phyloP scores from a whole-genome alignment of 441 rosid species.

The Eugenia klotzschiana region DNA sequence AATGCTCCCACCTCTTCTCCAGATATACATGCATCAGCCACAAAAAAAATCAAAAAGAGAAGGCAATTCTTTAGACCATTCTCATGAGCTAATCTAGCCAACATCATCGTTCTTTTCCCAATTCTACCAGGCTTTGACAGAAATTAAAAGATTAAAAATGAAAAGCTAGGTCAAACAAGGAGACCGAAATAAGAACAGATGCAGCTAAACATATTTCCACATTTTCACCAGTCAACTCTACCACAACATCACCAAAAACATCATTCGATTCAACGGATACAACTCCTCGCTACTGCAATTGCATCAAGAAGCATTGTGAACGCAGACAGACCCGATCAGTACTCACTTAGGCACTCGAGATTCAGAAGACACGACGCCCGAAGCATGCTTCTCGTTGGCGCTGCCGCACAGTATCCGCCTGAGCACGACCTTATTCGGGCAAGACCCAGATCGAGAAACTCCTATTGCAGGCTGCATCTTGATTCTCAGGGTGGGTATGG shows the following conservation, averaged over 20 bases:
- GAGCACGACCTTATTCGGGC: conserved; percentile 17
- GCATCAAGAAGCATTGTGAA: neutral
- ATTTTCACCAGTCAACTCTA: neutral
- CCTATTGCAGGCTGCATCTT: conserved; percentile 27
- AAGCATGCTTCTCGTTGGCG: conserved; percentile 28
- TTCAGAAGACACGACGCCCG: conserved; percentile 22
- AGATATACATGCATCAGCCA: neutral
- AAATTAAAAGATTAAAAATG: neutral
- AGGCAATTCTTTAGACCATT: neutral
- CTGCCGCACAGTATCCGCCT: conserved; percentile 46
- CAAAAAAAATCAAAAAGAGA: neutral
- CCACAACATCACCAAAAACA: neutral
- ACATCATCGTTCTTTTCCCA: neutral
- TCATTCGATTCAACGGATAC: neutral
- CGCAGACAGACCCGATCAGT: neutral
- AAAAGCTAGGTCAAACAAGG: neutral
- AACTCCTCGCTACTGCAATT: neutral
- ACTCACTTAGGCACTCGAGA: conserved; percentile 52
- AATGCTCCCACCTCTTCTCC: neutral
- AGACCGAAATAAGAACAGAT: neutral
- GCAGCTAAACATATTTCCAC: neutral
- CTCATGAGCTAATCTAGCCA: neutral
- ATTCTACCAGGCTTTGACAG: neutral
- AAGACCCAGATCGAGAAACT: conserved; percentile 55
- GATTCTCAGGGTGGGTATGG: conserved; percentile 34